Evolutionary conservation across 768 basidiomycete genomes (phyloP).

Genomic region (Mycena haematopus): DNA sequence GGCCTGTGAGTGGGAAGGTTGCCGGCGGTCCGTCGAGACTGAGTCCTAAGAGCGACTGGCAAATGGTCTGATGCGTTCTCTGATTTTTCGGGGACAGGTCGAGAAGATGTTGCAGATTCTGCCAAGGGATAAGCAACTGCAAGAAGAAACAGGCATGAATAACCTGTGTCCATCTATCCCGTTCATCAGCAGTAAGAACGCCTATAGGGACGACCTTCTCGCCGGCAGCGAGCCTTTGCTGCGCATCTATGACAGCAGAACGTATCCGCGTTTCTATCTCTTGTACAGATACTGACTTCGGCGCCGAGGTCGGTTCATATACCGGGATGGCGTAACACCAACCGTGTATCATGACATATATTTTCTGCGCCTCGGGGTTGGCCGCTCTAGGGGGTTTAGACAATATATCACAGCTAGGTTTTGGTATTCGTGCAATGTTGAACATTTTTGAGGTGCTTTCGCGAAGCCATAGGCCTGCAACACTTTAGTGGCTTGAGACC

Average conservation of each 20-base stretch:
- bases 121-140: conserved; percentile 5
- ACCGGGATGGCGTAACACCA: conserved; percentile 83
- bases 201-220: conserved; percentile 70
- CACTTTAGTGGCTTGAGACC: background rate
- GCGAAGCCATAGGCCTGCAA: conserved; percentile 67
- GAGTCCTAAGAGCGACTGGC: conserved; percentile 79
- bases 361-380: conserved; percentile 57
- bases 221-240: conserved; percentile 51
- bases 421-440: conserved; percentile 80
- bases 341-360: conserved; percentile 76
- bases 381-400: conserved; percentile 53
- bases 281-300: conserved; percentile 41
- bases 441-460: conserved; percentile 67
- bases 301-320: conserved; percentile 46
- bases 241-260: conserved; percentile 63
- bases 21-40: conserved; percentile 81
- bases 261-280: conserved; percentile 54
- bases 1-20: conserved; percentile 38
- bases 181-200: conserved; percentile 76
- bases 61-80: conserved; percentile 64
- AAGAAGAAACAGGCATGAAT: background rate
- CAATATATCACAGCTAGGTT: conserved; percentile 66
- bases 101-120: conserved; percentile 79
- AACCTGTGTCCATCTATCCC: conserved; percentile 85
- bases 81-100: conserved; percentile 71